Percentiles rank a stretch among this genome's conserved stretches.
phyloP scores from a whole-genome alignment of 75 land plant species.

The Sequoia sempervirens region DNA sequence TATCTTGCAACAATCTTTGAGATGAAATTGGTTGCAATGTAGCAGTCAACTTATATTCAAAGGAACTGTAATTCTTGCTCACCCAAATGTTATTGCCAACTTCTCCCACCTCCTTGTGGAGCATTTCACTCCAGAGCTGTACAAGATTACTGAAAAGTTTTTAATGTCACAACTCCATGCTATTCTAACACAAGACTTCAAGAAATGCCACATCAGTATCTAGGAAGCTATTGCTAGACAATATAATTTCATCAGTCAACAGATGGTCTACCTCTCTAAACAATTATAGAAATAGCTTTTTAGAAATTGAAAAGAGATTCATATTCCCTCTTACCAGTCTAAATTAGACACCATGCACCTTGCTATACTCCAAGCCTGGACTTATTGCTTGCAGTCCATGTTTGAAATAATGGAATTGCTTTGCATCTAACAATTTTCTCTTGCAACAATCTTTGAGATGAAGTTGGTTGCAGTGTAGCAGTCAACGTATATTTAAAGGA shows the following conservation, averaged over 20 bases:
- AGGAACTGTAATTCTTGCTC: slow-evolving; percentile 8
- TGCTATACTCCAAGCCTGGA: not conserved
- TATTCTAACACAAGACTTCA: not conserved
- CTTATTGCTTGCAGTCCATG: not conserved
- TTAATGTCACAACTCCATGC: not conserved
- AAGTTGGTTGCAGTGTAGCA: slow-evolving; percentile 14
- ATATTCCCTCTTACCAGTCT: not conserved
- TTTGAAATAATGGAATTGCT: not conserved
- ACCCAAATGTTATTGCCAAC: slow-evolving; percentile 22
- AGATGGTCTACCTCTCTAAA: not conserved
- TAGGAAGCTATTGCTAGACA: not conserved
- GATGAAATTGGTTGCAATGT: slow-evolving; percentile 9
- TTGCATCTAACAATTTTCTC: slow-evolving; percentile 3
- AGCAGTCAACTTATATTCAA: slow-evolving; percentile 6
- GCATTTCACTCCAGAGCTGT: not conserved
- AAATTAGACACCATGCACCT: not conserved
- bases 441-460: slow-evolving; percentile 9
- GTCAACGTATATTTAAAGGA: slow-evolving; percentile 1
- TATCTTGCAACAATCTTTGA: slow-evolving; percentile 10
- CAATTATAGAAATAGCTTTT: not conserved
- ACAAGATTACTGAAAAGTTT: not conserved
- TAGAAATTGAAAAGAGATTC: not conserved
- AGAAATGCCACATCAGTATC: not conserved
- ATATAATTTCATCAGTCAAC: not conserved
- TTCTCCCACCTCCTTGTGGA: not conserved